phyloP scores from a whole-genome alignment of 1,284 basidiomycete species.

The Spongispora temasekensis region DNA sequence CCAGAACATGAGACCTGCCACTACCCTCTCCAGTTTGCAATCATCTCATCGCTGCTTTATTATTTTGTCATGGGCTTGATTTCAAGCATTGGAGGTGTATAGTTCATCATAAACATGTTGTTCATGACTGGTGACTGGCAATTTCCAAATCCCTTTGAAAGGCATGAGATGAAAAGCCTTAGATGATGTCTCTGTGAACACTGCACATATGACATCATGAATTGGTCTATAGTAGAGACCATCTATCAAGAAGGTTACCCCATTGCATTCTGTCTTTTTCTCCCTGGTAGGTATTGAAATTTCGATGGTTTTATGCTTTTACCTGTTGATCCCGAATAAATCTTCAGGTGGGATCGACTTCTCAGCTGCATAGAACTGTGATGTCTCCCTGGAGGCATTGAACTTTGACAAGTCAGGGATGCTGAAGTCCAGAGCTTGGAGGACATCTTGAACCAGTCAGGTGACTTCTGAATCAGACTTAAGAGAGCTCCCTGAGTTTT shows the following conservation, averaged over 20 bases:
- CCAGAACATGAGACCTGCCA: constrained; percentile 32
- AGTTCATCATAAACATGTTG: constrained; percentile 8
- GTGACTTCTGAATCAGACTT: constrained; percentile 7
- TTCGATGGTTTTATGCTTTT: background rate
- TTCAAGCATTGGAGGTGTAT: constrained; percentile 7
- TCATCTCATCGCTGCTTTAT: constrained; percentile 10
- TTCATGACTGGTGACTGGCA: background rate
- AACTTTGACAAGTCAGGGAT: background rate
- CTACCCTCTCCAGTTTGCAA: constrained; percentile 13
- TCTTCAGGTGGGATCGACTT: background rate
- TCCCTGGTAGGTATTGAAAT: constrained; percentile 4
- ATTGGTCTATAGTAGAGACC: background rate
- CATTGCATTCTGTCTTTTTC: constrained; percentile 2
- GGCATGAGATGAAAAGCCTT: constrained; percentile 5
- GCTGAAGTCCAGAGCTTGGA: constrained; percentile 3
- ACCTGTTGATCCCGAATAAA: background rate
- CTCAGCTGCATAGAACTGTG: background rate
- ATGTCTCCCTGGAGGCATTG: background rate
- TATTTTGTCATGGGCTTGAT: constrained; percentile 2
- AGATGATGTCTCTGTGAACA: background rate
- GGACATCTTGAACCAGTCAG: background rate
- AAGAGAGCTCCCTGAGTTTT: background rate
- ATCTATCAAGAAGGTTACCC: background rate
- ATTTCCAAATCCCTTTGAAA: constrained; percentile 6
- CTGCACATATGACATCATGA: background rate